Evolutionary conservation across 768 basidiomycete species (phyloP).

Genomic region (Auriscalpium microsporum): DNA sequence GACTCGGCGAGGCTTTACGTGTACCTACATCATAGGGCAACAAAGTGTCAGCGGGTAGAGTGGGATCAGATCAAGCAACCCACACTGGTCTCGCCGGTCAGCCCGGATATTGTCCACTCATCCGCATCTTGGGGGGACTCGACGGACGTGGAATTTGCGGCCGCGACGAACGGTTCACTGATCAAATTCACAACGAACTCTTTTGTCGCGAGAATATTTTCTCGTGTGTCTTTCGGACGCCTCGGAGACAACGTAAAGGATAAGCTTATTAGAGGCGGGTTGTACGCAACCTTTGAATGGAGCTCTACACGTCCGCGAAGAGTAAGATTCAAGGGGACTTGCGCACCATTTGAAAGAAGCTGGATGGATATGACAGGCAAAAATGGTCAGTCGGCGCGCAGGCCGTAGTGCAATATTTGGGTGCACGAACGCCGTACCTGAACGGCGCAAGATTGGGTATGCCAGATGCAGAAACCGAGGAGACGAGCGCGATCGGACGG

Average conservation of each 20-base stretch:
- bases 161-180: slow-evolving; percentile 54
- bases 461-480: slow-evolving; percentile 43
- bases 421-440: too few relatives aligned
- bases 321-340: neutral
- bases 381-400: too few relatives aligned
- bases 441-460: slow-evolving; percentile 60
- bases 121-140: slow-evolving; percentile 44
- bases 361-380: slow-evolving; percentile 17
- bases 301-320: slow-evolving; percentile 5
- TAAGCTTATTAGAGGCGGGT: slow-evolving; percentile 60
- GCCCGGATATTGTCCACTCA: slow-evolving; percentile 56
- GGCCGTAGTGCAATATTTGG: too few relatives aligned
- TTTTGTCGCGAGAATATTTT: slow-evolving; percentile 55
- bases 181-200: slow-evolving; percentile 69
- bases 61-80: slow-evolving; percentile 17
- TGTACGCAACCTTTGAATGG: slow-evolving; percentile 41
- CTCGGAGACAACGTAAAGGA: slow-evolving; percentile 42
- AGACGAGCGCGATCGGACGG: slow-evolving; percentile 62
- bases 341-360: slow-evolving; percentile 17
- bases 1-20: slow-evolving; percentile 46
- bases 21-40: slow-evolving; percentile 25
- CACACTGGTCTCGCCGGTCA: slow-evolving; percentile 46
- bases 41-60: neutral
- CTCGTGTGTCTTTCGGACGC: slow-evolving; percentile 51
- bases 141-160: slow-evolving; percentile 45